Evolutionary conservation across 2,329 filamentous ascomycete species (phyloP), one percentile per base, ranked within the genome.

Genomic region (Beauveria sp.): DNA sequence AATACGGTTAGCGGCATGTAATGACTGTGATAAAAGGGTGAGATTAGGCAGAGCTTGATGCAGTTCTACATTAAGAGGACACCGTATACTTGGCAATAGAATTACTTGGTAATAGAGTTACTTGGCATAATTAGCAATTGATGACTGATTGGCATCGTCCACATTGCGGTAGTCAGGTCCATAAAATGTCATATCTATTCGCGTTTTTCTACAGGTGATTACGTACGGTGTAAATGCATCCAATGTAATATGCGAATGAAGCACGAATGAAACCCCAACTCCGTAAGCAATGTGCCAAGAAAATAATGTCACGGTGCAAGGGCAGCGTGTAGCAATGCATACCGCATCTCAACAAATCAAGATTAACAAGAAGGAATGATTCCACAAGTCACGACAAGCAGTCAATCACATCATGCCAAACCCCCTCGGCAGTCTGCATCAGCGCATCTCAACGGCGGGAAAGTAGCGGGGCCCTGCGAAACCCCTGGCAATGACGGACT

Each of bases 381-480:
- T 38, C 34, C 34, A 38, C 34, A 38, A 38, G 31, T 31, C 18
- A 22, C 10, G 12, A 18, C 53, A n/a, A 5, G 18, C 38, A 45
- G 18, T 40, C n/a, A 38, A 26, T 22, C 34, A 8, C 34, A 55
- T 43, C 24, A 43, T n/a, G 18, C 20, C 49, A 38, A 16, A 16
- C 24, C n/a, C 18, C 16, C 20, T 2, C 4, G 1, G 5, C 9
- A 24, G 3, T n/a, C 34, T 18, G 5, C 9, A 46, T 72, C 66
- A 90, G 65, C 83, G 78, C 66, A 88, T 70, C 50, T 88, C 81
- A 31, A 87, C 75, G 3, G 87, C 83, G 8, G 91, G 90, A 69
- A 96, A 95, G 73, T 88, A 96, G 63, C 93, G 84, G 10, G 90
- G 89, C 5, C 93, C 93, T 0, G 91, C 90, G 74, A 88, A 97